phyloP scores from a whole-genome alignment of 257 asterid genomes.

The Gentiana straminea region DNA sequence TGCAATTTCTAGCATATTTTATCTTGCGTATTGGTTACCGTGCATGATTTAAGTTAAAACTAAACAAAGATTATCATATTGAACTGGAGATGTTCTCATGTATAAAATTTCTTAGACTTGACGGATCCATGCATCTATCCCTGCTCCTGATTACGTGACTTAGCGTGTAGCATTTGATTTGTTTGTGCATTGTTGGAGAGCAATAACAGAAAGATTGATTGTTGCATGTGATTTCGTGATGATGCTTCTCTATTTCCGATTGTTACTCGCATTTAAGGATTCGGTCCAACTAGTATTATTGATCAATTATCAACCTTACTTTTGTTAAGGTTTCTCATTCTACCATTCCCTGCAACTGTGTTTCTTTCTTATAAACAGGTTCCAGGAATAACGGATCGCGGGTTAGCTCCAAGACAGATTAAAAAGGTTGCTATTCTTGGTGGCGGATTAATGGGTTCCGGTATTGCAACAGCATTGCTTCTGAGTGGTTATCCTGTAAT shows the following conservation, averaged over 20 bases:
- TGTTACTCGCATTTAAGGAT: too few species aligned
- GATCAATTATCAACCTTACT: not conserved
- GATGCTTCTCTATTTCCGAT: too few species aligned
- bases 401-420: slow-evolving; percentile 68
- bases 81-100: too few species aligned
- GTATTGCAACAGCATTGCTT: slow-evolving; percentile 82
- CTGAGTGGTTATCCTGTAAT: slow-evolving; percentile 62
- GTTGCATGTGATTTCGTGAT: too few species aligned
- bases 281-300: not conserved
- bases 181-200: not conserved
- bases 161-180: not conserved
- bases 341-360: too few species aligned
- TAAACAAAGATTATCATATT: too few species aligned
- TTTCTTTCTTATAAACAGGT: slow-evolving; percentile 45
- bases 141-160: too few species aligned
- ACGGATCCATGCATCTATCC: too few species aligned
- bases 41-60: not conserved
- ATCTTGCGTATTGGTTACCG: not conserved
- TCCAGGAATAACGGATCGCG: slow-evolving; percentile 79
- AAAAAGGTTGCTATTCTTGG: slow-evolving; percentile 87
- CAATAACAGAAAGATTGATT: not conserved
- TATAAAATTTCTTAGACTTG: too few species aligned
- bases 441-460: slow-evolving; percentile 98
- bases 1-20: too few species aligned
- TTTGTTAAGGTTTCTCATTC: not conserved